Conservation (phyloP, 2,329 filamentous ascomycete genomes). For the Aspergillus thermomutatus region DNA sequence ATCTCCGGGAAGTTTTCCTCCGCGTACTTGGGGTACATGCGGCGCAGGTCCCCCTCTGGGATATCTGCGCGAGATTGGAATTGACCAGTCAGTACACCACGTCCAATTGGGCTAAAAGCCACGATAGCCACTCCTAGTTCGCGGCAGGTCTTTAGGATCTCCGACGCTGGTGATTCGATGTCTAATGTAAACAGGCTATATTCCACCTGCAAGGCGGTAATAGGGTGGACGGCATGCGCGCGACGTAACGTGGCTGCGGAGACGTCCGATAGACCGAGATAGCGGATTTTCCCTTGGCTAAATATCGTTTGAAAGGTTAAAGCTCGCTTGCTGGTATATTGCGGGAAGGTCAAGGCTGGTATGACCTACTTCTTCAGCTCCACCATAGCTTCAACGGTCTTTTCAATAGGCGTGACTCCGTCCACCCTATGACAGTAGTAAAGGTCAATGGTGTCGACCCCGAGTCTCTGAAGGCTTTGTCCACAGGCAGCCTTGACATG, state of each 20-base stretch:
- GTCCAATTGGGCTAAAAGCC: slow-evolving; percentile 58
- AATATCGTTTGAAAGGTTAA: background rate
- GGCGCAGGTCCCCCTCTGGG: slow-evolving; percentile 47
- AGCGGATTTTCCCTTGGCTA: slow-evolving; percentile 47
- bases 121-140: slow-evolving; percentile 58
- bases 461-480: slow-evolving; percentile 34
- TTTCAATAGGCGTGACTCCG: slow-evolving; percentile 42
- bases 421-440: slow-evolving; percentile 47
- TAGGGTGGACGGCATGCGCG: slow-evolving; percentile 46
- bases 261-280: slow-evolving; percentile 49
- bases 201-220: slow-evolving; percentile 51
- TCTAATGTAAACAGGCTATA: slow-evolving; percentile 49
- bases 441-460: slow-evolving; percentile 39
- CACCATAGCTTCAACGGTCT: slow-evolving; percentile 43
- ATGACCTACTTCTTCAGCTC: slow-evolving; percentile 38
- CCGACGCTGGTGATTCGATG: slow-evolving; percentile 45
- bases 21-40: slow-evolving; percentile 46
- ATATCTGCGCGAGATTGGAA: slow-evolving; percentile 49
- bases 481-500: slow-evolving; percentile 36
- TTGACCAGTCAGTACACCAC: slow-evolving; percentile 55
- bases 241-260: slow-evolving; percentile 47
- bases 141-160: slow-evolving; percentile 53
- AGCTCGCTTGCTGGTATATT: background rate
- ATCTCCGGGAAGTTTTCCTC: slow-evolving; percentile 55
- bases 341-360: background rate